Conservation (phyloP, 495 filamentous ascomycete genomes). For the Mytilinidion resinicola region DNA sequence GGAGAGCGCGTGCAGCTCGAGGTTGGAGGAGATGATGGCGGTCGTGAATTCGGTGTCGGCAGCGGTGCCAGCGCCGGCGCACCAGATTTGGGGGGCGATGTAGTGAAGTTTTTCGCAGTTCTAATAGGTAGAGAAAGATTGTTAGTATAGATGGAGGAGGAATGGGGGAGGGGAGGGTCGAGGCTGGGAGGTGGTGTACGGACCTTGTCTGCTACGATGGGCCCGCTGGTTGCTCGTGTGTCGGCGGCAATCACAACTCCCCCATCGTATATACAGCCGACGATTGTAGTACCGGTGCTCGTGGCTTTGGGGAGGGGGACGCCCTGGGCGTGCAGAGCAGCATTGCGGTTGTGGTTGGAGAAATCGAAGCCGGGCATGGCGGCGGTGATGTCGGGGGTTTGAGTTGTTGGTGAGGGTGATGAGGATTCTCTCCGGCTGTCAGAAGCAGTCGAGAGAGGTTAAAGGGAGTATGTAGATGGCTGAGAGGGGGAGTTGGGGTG, state of each 20-base stretch:
- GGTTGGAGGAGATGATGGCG: conserved; percentile 93
- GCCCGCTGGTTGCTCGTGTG: conserved; percentile 93
- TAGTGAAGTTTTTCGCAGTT: conserved; percentile 99
- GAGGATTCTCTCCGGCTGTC: background rate
- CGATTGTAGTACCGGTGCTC: conserved; percentile 98
- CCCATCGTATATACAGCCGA: conserved; percentile 93
- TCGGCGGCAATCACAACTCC: conserved; percentile 97
- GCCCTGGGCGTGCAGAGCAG: conserved; percentile 84
- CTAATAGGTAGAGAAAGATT: conserved; percentile 41
- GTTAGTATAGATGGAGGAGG: background rate
- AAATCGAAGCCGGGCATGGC: conserved; percentile 98
- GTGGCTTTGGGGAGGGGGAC: conserved; percentile 95
- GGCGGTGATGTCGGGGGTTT: conserved; percentile 26
- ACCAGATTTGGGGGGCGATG: conserved; percentile 99
- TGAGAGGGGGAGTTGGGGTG: background rate
- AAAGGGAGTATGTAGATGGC: background rate
- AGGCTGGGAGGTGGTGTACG: conserved; percentile 2
- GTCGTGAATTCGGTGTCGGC: conserved; percentile 99
- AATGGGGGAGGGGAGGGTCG: background rate
- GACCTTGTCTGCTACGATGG: conserved; percentile 98
- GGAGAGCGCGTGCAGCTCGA: conserved; percentile 92
- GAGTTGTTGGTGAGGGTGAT: background rate
- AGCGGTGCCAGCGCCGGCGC: conserved; percentile 94
- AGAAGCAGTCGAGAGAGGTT: background rate
- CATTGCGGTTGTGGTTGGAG: conserved; percentile 98